A percentile compares a stretch with the other conserved stretches of the same genome.
Conservation (phyloP, 345 rosid genomes). For the Eucalyptus regnans region DNA sequence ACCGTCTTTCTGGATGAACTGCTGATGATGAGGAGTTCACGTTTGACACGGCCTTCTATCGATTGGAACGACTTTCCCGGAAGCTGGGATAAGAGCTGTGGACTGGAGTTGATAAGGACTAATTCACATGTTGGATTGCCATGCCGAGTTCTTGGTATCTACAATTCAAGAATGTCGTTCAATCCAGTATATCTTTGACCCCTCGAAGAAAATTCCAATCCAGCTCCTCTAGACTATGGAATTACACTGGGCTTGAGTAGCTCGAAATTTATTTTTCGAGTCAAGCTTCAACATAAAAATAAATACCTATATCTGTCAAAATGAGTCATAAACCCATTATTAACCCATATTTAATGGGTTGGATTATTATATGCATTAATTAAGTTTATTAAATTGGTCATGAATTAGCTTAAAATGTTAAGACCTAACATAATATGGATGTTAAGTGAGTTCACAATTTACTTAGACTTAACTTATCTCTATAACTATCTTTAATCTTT, state of each 20-base stretch:
- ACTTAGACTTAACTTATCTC: too few species aligned
- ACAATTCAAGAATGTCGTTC: not conserved
- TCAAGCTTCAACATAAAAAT: not conserved
- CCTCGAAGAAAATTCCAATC: not conserved
- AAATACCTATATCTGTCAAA: not conserved
- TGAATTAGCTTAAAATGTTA: too few species aligned
- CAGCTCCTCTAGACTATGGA: not conserved
- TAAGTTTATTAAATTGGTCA: too few species aligned
- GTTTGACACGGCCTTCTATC: not conserved
- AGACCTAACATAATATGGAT: not conserved
- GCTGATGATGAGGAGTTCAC: not conserved
- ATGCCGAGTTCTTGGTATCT: not conserved
- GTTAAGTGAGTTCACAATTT: not conserved
- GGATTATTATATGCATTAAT: not conserved
- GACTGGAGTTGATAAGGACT: not conserved
- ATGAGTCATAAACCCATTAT: not conserved
- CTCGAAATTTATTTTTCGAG: not conserved
- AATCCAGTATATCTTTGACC: not conserved
- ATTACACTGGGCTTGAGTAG: not conserved
- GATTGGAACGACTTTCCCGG: not conserved
- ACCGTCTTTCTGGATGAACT: not conserved
- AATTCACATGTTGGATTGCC: not conserved
- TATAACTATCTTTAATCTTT: too few species aligned
- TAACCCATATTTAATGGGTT: not conserved
- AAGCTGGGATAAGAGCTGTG: not conserved